Evolutionary conservation across 148 eudicot genomes (phyloP).

Genomic region (Beta vulgaris): DNA sequence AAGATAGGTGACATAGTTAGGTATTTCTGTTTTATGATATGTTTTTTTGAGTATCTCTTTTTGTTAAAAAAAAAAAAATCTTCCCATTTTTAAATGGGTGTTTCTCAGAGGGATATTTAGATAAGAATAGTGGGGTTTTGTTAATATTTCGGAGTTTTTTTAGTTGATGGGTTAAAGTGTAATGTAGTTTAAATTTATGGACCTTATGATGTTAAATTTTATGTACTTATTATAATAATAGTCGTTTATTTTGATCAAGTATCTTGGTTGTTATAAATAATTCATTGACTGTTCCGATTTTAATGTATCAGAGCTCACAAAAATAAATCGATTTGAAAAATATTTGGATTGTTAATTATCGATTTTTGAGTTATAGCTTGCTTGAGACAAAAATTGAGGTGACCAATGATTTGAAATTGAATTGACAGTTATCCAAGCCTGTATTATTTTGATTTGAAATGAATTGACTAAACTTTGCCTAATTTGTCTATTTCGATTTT

Average conservation of each 20-base stretch:
- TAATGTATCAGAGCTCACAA: too few relatives aligned
- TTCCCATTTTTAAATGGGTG: background rate
- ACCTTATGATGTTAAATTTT: background rate
- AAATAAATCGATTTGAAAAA: too few relatives aligned
- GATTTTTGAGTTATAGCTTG: too few relatives aligned
- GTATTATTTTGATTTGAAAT: too few relatives aligned
- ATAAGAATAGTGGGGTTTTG: constrained; percentile 8
- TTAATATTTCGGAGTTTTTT: constrained; percentile 19
- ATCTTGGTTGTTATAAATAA: too few relatives aligned
- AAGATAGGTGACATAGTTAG: constrained; percentile 27
- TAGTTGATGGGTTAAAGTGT: constrained; percentile 8
- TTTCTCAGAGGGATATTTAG: background rate
- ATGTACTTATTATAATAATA: background rate
- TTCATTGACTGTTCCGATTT: too few relatives aligned
- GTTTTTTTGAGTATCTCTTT: background rate
- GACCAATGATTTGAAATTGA: too few relatives aligned
- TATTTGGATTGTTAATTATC: too few relatives aligned
- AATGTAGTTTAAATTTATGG: constrained; percentile 14
- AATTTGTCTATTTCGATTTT: too few relatives aligned
- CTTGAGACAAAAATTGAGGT: too few relatives aligned
- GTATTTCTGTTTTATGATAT: background rate
- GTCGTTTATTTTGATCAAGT: background rate
- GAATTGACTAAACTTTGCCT: too few relatives aligned
- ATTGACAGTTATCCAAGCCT: too few relatives aligned
- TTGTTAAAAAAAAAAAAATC: background rate